phyloP scores from a whole-genome alignment of 345 rosid species.

The sweet orange (Citrus sinensis) region DVS_A1.0 CM039162.1:8034001-8034500 shows the following conservation, averaged over 20 bases:
- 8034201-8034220: not conserved
- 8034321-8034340: conserved; percentile 91
- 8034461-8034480: not conserved
- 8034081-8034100: conserved; percentile 69
- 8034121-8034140: conserved; percentile 8
- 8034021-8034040: conserved; percentile 60
- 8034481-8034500: conserved; percentile 79
- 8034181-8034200: not conserved
- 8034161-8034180: not conserved
- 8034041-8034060: conserved; percentile 57
- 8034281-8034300: conserved; percentile 41
- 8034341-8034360: conserved; percentile 82
- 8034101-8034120: conserved; percentile 72
- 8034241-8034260: not conserved
- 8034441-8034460: not conserved
- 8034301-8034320: conserved; percentile 85
- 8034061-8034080: conserved; percentile 35
- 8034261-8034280: not conserved
- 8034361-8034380: conserved; percentile 99
- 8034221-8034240: too few species aligned
- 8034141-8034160: not conserved
- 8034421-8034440: not conserved
- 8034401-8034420: not conserved
- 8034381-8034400: conserved; percentile 14
- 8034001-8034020: conserved; percentile 68